Base-by-base conservation (phyloP, 2,329 filamentous ascomycete species). In the Microdochium trichocladiopsis region DNA sequence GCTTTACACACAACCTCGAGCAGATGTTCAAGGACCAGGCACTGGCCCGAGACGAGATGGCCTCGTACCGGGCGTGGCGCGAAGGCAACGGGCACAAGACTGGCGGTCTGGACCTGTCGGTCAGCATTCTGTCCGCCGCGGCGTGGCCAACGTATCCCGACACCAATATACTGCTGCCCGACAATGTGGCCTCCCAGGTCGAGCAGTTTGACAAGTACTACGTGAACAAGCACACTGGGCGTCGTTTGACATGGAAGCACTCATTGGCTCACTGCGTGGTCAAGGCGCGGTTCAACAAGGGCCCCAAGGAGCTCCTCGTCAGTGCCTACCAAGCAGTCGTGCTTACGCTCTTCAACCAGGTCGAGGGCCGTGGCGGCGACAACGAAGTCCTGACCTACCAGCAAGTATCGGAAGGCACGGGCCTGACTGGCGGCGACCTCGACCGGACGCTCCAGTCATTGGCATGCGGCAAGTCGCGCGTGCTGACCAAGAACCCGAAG, bases 1-100 rank as follows among this genome's bases (percentile, higher is more conserved):
- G 83, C 60, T 97, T 99, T 66, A 99, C 94, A 0, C 92, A 96
- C 65, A 99, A 99, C 63, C 77, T 99, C 0, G 95, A 99, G 70
- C 90, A 93, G 56, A 99, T 99, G 94, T 99, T 99, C 76, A 96
- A 95, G 68, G 94, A 99, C 63, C 90, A 97, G 68, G 92, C 96
- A 65, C 79, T 96, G 21, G 89, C 89, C 12, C 87, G 88, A 55
- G 94, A 97, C 61, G 93, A 97, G 66, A 95, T 97, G 87, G 72
- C 79, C n/a, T 83, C 87, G 0, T 99, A 95, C 72, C 94, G 87
- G 67, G 79, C 69, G 68, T 91, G 69, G 71, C 76, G 80, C 16
- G 77, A 78, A 50, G 78, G 78, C 51, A 67, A 58, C 2, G 71
- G 71, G 3, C 63, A 65, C 28, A 59, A 60, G 37, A 82, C 77